These are phyloP conservation scores for Mycena polygramma DNA, from an alignment of 768 basidiomycete species.

Conservation along the genomic window DNA sequence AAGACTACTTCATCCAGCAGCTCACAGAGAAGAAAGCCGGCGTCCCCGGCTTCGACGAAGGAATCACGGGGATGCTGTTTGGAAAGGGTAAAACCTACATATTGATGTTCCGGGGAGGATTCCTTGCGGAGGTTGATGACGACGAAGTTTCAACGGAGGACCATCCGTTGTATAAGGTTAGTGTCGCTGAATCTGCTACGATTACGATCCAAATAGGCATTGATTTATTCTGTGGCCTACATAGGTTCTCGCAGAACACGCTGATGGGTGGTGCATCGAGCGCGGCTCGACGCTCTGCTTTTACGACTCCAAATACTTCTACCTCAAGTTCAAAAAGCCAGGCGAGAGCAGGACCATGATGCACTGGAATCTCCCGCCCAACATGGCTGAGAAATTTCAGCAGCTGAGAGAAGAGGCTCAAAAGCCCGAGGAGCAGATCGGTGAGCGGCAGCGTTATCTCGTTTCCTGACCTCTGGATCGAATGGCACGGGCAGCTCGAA, in stretches of 20 bases:
- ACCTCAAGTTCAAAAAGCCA: conserved; percentile 24
- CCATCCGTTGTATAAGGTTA: too few species aligned
- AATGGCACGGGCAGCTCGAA: not conserved
- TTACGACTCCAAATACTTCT: conserved; percentile 28
- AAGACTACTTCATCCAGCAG: not conserved
- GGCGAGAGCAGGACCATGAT: conserved; percentile 14
- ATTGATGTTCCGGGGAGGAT: too few species aligned
- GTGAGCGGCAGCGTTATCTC: not conserved
- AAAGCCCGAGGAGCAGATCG: conserved; percentile 15
- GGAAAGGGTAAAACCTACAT: too few species aligned
- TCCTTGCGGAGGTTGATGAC: too few species aligned
- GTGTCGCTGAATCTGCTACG: too few species aligned
- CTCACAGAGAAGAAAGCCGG: too few species aligned
- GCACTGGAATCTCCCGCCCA: conserved; percentile 29
- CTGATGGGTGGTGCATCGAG: conserved; percentile 27
- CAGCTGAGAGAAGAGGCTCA: conserved; percentile 18
- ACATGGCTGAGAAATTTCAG: conserved; percentile 3
- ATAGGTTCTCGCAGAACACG: conserved; percentile 13
- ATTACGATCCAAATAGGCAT: too few species aligned
- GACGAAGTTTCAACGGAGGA: too few species aligned
- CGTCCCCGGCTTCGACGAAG: too few species aligned
- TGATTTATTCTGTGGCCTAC: not conserved
- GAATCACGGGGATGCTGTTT: too few species aligned
- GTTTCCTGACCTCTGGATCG: too few species aligned
- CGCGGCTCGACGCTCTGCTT: conserved; percentile 31